Percentiles rank a stretch among this genome's conserved stretches.
phyloP scores from a whole-genome alignment of 179 eudicot genomes.

The Beta macrorhiza region DNA sequence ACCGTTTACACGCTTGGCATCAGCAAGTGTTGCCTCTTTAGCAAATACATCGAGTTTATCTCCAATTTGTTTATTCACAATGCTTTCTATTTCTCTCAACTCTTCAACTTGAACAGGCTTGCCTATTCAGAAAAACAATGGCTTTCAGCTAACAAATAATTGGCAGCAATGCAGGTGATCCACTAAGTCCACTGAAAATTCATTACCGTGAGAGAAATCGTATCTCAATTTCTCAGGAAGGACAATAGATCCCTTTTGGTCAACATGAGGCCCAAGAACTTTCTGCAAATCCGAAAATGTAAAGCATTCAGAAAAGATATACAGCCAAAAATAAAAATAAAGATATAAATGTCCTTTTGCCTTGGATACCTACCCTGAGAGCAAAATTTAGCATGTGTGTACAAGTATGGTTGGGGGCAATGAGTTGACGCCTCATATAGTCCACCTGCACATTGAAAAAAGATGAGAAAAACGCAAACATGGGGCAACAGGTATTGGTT shows the following conservation, averaged over 20 bases:
- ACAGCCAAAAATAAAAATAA: background rate
- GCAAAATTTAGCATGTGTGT: slow-evolving; percentile 98
- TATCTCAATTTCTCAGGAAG: slow-evolving; percentile 94
- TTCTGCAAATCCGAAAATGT: slow-evolving; percentile 48
- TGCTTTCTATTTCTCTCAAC: slow-evolving; percentile 69
- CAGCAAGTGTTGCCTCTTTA: slow-evolving; percentile 73
- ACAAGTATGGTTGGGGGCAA: slow-evolving; percentile 99
- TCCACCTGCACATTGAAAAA: slow-evolving; percentile 60
- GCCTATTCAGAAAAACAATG: slow-evolving; percentile 42
- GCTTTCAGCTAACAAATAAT: slow-evolving; percentile 12
- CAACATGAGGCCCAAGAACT: slow-evolving; percentile 93
- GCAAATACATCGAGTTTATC: slow-evolving; percentile 79
- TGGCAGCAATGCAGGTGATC: background rate
- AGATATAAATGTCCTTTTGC: background rate
- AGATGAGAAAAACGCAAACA: background rate
- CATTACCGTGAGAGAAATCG: slow-evolving; percentile 94
- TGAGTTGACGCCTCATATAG: slow-evolving; percentile 70
- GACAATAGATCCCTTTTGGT: slow-evolving; percentile 97
- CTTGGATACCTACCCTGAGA: slow-evolving; percentile 59
- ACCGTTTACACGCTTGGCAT: slow-evolving; percentile 87
- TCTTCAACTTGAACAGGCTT: slow-evolving; percentile 88
- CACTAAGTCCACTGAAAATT: slow-evolving; percentile 8
- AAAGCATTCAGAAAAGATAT: slow-evolving; percentile 6
- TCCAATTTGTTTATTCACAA: slow-evolving; percentile 88
- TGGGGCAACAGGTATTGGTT: background rate